Conservation (phyloP, 306 rosid genomes). For the Psophocarpus tetragonolobus region DNA sequence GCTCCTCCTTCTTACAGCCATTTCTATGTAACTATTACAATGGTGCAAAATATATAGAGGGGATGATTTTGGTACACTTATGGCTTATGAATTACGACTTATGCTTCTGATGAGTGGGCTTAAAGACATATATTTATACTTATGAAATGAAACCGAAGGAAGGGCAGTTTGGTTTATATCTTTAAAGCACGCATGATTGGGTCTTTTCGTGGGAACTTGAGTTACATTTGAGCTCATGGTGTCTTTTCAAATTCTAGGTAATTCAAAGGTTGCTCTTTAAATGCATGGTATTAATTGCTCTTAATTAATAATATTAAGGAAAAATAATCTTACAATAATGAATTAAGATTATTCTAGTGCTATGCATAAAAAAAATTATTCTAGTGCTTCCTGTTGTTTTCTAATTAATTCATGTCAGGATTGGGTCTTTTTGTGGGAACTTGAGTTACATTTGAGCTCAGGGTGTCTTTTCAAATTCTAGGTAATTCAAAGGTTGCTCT, state of each 20-base stretch:
- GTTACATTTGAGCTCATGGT: not conserved
- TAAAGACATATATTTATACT: not conserved
- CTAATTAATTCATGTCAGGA: too few species aligned
- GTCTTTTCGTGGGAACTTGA: not conserved
- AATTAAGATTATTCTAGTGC: too few species aligned
- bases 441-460: not conserved
- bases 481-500: not conserved
- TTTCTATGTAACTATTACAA: not conserved
- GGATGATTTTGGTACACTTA: not conserved
- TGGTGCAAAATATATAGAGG: not conserved
- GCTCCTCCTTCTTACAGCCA: not conserved
- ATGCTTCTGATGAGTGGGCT: not conserved
- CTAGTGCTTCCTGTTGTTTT: too few species aligned
- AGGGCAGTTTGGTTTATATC: slow-evolving; percentile 14
- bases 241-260: slow-evolving; percentile 9
- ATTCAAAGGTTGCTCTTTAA: not conserved
- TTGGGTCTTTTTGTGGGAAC: not conserved
- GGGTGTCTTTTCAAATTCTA: not conserved
- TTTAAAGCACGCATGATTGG: not conserved
- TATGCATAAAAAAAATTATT: too few species aligned
- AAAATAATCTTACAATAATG: not conserved
- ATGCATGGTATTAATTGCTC: not conserved
- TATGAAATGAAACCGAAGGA: slow-evolving; percentile 11
- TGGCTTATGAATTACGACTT: not conserved
- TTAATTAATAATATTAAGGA: not conserved